Conservation (phyloP, 345 rosid species). For the Adansonia digitata region DNA sequence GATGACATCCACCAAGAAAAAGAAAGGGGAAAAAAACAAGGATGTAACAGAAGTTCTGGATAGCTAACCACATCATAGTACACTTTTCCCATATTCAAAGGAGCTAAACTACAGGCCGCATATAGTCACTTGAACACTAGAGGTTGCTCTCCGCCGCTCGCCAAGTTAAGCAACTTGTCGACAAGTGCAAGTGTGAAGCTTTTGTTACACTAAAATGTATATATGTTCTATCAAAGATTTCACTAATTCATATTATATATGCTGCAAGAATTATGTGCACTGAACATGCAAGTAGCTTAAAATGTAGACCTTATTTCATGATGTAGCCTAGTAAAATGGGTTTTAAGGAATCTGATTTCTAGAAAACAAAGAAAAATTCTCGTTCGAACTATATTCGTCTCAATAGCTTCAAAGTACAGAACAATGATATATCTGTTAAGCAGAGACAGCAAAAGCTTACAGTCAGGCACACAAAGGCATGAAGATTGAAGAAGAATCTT, state of each 20-base stretch:
- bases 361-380: neutral
- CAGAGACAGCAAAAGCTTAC: neutral
- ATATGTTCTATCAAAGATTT: neutral
- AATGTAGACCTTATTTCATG: neutral
- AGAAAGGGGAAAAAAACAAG: neutral
- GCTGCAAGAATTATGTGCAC: neutral
- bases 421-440: neutral
- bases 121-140: neutral
- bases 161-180: neutral
- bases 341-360: neutral
- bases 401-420: neutral
- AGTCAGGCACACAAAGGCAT: neutral
- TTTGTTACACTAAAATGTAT: neutral
- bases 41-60: neutral
- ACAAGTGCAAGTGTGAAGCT: neutral
- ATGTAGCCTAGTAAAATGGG: neutral
- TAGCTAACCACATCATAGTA: neutral
- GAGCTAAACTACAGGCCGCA: neutral
- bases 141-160: neutral
- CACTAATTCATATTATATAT: neutral
- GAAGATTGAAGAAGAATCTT: neutral
- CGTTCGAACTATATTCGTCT: neutral
- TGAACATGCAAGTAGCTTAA: neutral
- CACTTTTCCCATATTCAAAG: neutral
- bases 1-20: neutral